Evolutionary conservation across 2,329 filamentous ascomycete species (phyloP), one percentile per base, ranked within the genome.

Genomic region (Emergomyces pasteurianus): DNA sequence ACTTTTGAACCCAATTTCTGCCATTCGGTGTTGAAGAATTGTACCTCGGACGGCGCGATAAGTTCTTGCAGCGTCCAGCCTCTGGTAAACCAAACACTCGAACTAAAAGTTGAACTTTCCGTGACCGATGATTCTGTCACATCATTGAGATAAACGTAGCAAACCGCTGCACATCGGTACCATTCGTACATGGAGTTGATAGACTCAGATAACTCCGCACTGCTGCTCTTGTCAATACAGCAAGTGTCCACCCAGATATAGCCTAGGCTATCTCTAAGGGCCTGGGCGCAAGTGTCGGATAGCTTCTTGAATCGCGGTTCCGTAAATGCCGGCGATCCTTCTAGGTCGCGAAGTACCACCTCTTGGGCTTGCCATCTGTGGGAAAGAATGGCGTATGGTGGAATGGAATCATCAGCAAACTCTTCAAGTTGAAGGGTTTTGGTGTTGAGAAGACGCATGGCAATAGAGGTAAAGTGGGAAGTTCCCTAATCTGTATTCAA

Each of bases 221-320:
- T 71, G 60, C 67, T 72, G 1, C 62, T 63, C 62, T 74, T 75
- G 62, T 75, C 70, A 60, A 76, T 75, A 58, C 74, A 76, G 64
- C 71, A 74, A 1, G 73, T 75, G 63, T 76, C 74, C 5, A 74
- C 65, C 74, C 74, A 76, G n/a, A 68, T 63, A 47, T 72, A 74
- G 5, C 58, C 63, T 4, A 70, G 59, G 9, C 65, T 67, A 55
- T 74, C 70, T 3, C 61, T 59, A 5, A 28, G 7, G 2, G 70
- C 69, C 9, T 66, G 64, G 43, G 63, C 53, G 49, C 61, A 62
- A 46, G 49, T 46, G 8, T 40, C 10, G n/a, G 28, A 50, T 14
- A 59, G 21, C 18, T 61, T 61, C 18, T 10, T 50, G 55, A 58
- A 63, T 1, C 59, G 59, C 2, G 52, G n/a, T 42, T 55, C 58